Evolutionary conservation across 2,329 filamentous ascomycete genomes (phyloP).

Genomic region (Aspergillus terreus): DNA sequence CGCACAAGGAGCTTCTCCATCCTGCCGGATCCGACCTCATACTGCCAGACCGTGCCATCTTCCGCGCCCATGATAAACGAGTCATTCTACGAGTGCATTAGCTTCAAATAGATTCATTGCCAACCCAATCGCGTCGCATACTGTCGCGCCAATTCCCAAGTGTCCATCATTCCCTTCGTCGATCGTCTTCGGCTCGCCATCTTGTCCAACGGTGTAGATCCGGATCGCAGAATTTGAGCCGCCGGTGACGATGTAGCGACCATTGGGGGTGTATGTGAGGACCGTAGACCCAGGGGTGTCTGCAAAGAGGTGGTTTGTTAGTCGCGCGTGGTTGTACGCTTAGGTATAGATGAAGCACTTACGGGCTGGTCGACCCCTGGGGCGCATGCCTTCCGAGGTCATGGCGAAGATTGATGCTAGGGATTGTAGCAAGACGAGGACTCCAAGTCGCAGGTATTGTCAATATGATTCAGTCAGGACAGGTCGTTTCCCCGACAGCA

Average conservation of each 20-base stretch:
- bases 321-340: neutral
- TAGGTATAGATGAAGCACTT: constrained; percentile 22
- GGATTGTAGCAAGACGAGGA: neutral
- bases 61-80: constrained; percentile 89
- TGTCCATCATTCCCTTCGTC: constrained; percentile 90
- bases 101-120: neutral
- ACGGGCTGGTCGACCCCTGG: constrained; percentile 47
- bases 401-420: constrained; percentile 18
- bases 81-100: constrained; percentile 53
- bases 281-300: constrained; percentile 84
- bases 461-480: neutral
- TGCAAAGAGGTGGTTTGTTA: constrained; percentile 22
- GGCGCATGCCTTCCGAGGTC: constrained; percentile 34
- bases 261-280: constrained; percentile 85
- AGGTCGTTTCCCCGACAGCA: neutral
- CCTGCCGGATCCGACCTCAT: constrained; percentile 64
- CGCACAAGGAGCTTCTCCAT: constrained; percentile 82
- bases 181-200: constrained; percentile 88
- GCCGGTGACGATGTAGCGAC: constrained; percentile 80
- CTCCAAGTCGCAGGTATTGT: neutral
- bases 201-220: constrained; percentile 84
- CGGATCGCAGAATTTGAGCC: constrained; percentile 92
- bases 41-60: constrained; percentile 93
- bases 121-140: constrained; percentile 25
- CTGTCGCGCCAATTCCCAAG: constrained; percentile 68